Conservation (phyloP, 345 rosid species). For the Salix purpurea region DNA sequence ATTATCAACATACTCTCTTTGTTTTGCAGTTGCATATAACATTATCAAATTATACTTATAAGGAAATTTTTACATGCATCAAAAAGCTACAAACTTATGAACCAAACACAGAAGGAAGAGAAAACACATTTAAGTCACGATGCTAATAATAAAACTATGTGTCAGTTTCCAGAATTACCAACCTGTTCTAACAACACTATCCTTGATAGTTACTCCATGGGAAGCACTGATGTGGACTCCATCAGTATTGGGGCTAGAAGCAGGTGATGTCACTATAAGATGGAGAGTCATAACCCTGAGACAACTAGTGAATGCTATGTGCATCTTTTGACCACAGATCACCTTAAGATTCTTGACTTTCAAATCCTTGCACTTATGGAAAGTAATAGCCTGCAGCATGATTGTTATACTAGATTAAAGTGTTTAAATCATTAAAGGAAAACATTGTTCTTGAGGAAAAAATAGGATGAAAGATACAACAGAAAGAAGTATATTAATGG, state of each 20-base stretch:
- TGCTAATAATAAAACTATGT: too few species aligned
- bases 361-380: conserved; percentile 80
- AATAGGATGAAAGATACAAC: not conserved
- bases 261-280: conserved; percentile 61
- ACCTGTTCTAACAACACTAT: conserved; percentile 69
- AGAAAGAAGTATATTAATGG: conserved; percentile 6
- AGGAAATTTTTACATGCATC: too few species aligned
- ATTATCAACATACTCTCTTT: too few species aligned
- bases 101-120: not conserved
- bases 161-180: conserved; percentile 2
- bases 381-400: conserved; percentile 64
- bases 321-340: conserved; percentile 73
- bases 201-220: conserved; percentile 50
- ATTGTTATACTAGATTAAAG: conserved; percentile 13
- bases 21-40: too few species aligned
- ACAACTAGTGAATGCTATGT: conserved; percentile 65
- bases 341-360: conserved; percentile 48
- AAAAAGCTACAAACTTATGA: too few species aligned
- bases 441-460: not conserved
- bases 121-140: not conserved
- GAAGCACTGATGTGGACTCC: conserved; percentile 83
- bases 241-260: conserved; percentile 80
- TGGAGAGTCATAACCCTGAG: conserved; percentile 44
- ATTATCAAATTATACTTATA: too few species aligned
- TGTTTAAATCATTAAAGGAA: not conserved